These are phyloP conservation scores for Alternaria sp. DNA, from an alignment of 2,329 filamentous ascomycete genomes.

Conservation along the genomic window DNA sequence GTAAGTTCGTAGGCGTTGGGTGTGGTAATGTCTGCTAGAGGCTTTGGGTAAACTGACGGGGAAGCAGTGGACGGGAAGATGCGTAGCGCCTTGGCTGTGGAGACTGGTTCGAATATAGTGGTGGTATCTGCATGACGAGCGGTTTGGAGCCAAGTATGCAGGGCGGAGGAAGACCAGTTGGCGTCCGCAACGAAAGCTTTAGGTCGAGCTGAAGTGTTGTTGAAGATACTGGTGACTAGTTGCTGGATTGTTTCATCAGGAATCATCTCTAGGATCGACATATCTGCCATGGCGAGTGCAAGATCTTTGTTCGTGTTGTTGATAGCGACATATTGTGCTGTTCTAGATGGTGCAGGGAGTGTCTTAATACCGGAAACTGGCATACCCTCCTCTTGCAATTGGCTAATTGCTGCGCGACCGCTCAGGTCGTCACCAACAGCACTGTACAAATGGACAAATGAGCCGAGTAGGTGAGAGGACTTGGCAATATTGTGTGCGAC, in stretches of 20 bases:
- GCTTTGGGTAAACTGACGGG: conserved; percentile 62
- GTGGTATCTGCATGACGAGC: conserved; percentile 54
- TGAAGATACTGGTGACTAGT: conserved; percentile 27
- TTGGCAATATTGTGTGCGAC: conserved; percentile 92
- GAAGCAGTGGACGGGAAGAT: conserved; percentile 70
- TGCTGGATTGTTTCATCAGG: conserved; percentile 31
- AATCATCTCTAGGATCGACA: conserved; percentile 75
- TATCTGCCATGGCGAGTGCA: conserved; percentile 93
- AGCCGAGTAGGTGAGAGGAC: conserved; percentile 76
- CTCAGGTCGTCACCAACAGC: conserved; percentile 81
- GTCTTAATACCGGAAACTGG: conserved; percentile 67
- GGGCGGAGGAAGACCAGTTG: conserved; percentile 77
- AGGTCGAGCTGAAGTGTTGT: conserved; percentile 55
- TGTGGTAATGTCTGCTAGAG: conserved; percentile 76
- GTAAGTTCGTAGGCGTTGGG: conserved; percentile 85
- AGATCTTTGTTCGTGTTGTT: conserved; percentile 86
- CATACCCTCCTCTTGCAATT: conserved; percentile 71
- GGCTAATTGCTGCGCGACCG: conserved; percentile 74
- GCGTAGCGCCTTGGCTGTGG: conserved; percentile 75
- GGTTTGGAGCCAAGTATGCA: conserved; percentile 73
- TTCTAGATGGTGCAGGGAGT: conserved; percentile 63
- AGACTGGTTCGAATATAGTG: conserved; percentile 89
- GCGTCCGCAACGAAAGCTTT: conserved; percentile 85
- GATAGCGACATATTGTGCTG: conserved; percentile 89
- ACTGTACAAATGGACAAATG: conserved; percentile 76